Percentiles rank a stretch among this genome's conserved stretches.
phyloP scores from a whole-genome alignment of 2,329 filamentous ascomycete species.

The Annulohypoxylon truncatum region DNA sequence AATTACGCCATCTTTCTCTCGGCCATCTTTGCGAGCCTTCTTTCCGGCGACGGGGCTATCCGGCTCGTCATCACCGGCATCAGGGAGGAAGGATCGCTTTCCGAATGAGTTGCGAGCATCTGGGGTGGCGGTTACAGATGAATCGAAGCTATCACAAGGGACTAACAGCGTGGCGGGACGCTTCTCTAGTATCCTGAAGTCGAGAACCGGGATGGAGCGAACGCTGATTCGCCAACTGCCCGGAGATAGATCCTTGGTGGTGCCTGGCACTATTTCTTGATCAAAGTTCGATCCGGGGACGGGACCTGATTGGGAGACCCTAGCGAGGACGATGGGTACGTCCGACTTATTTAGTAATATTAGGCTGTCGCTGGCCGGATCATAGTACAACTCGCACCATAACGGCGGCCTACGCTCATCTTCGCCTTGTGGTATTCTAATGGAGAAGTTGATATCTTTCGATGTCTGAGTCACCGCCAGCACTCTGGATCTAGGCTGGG shows the following conservation, averaged over 20 bases:
- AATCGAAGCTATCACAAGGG: slow-evolving; percentile 47
- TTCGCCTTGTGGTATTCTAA: slow-evolving; percentile 63
- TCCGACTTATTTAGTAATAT: slow-evolving; percentile 68
- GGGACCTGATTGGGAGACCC: slow-evolving; percentile 57
- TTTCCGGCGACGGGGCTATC: slow-evolving; percentile 53
- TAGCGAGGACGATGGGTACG: slow-evolving; percentile 62
- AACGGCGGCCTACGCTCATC: slow-evolving; percentile 60
- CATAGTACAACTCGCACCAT: slow-evolving; percentile 72
- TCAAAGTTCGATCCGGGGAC: slow-evolving; percentile 56
- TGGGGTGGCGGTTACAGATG: slow-evolving; percentile 47
- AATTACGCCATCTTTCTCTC: slow-evolving; percentile 60
- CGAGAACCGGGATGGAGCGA: slow-evolving; percentile 61
- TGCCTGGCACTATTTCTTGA: slow-evolving; percentile 58
- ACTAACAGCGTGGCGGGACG: slow-evolving; percentile 57
- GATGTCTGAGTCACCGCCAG: slow-evolving; percentile 70
- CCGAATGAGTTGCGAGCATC: slow-evolving; percentile 59
- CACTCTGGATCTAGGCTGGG: slow-evolving; percentile 66
- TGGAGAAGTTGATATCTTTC: slow-evolving; percentile 70
- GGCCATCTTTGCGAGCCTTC: slow-evolving; percentile 53
- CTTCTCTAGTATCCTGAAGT: slow-evolving; percentile 69
- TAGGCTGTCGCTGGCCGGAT: slow-evolving; percentile 68
- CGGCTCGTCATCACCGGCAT: slow-evolving; percentile 55
- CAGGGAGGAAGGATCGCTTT: slow-evolving; percentile 61
- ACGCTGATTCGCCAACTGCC: slow-evolving; percentile 69
- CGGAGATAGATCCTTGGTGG: slow-evolving; percentile 61